Conservation (phyloP, 2,329 filamentous ascomycete species). For the Fusarium sp. region DNA sequence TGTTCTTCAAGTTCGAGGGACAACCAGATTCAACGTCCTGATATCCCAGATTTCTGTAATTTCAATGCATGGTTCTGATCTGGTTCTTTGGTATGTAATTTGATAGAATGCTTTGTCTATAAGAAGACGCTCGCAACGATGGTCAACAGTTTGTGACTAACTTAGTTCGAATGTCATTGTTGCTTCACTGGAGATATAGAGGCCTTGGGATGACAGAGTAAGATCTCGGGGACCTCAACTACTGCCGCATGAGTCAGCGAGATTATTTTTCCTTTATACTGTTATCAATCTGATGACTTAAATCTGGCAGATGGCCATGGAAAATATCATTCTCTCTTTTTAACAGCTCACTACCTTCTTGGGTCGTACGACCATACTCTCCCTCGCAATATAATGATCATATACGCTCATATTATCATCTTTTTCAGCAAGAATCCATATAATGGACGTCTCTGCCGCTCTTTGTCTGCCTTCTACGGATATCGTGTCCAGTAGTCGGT, state of each 20-base stretch:
- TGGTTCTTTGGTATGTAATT: no score
- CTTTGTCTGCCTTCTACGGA: no score
- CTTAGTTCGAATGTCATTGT: conserved; percentile 71
- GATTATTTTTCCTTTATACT: neutral
- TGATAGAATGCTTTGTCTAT: conserved; percentile 59
- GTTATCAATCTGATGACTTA: neutral
- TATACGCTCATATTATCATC: no score
- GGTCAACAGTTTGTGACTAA: conserved; percentile 70
- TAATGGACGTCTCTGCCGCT: no score
- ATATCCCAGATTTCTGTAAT: no score
- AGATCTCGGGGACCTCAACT: conserved; percentile 76
- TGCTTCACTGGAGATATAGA: conserved; percentile 71
- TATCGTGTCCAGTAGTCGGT: no score
- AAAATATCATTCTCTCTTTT: conserved; percentile 59
- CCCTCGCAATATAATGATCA: neutral
- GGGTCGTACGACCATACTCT: conserved; percentile 31
- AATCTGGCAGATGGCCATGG: conserved; percentile 58
- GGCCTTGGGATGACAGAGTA: conserved; percentile 72
- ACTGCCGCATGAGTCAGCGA: conserved; percentile 59
- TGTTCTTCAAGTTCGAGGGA: no score
- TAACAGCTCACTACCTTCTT: conserved; percentile 60
- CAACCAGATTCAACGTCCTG: no score
- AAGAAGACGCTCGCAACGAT: conserved; percentile 74
- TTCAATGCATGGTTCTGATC: no score
- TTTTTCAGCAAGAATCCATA: no score